Percentiles rank a stretch among this genome's conserved stretches.
Evolutionary conservation across 2,329 filamentous ascomycete genomes (phyloP).

Genomic region (Blastomyces emzantsi): DNA sequence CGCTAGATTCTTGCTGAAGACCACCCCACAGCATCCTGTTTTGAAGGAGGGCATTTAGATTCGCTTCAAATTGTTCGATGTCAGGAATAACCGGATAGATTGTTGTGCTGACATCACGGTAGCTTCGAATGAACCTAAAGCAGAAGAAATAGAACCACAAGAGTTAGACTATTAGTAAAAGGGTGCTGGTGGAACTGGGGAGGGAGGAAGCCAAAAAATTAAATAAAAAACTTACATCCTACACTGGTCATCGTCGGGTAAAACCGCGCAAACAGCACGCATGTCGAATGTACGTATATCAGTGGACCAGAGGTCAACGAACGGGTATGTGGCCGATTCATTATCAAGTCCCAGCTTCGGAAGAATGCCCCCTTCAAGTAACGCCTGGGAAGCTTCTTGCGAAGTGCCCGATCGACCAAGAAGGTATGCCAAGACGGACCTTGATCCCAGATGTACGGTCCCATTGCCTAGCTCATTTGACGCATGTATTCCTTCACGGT

Average conservation of each 20-base stretch:
- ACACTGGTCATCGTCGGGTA: constrained; percentile 51
- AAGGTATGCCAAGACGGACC: constrained; percentile 54
- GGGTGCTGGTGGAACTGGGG: background rate
- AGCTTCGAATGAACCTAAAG: constrained; percentile 14
- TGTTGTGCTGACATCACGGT: constrained; percentile 30
- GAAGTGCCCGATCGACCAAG: constrained; percentile 44
- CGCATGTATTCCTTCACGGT: constrained; percentile 50
- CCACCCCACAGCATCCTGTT: constrained; percentile 40
- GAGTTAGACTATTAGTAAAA: constrained; percentile 1
- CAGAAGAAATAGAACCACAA: background rate
- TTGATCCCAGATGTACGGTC: constrained; percentile 53
- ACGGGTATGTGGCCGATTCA: constrained; percentile 56
- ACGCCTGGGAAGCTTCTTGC: constrained; percentile 40
- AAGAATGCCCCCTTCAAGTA: constrained; percentile 53
- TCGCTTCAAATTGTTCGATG: constrained; percentile 45
- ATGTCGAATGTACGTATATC: constrained; percentile 51
- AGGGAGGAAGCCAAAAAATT: constrained; percentile 6
- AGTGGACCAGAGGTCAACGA: constrained; percentile 56
- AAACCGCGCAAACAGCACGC: constrained; percentile 49
- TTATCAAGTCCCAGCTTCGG: constrained; percentile 56
- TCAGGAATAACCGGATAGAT: constrained; percentile 55
- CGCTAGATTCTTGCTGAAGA: constrained; percentile 34
- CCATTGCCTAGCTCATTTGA: constrained; percentile 51
- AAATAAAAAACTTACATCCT: constrained; percentile 34
- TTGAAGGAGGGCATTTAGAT: constrained; percentile 46